Base-by-base conservation (phyloP, 352 stramenopile species). In the Lagenidium sp. region DNA sequence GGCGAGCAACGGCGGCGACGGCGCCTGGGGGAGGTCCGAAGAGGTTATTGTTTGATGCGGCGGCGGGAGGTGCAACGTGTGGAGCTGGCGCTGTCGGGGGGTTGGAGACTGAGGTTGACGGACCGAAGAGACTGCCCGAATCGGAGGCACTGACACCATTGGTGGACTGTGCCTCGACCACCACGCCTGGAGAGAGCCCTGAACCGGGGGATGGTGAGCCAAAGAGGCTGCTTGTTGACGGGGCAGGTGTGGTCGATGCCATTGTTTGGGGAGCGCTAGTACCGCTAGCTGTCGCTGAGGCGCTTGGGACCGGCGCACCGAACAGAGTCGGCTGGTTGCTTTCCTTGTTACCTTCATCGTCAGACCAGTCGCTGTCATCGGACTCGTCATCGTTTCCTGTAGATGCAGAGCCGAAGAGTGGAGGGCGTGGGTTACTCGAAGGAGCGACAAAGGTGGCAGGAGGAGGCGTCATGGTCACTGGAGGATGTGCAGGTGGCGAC, bases 61-160 rank as follows among this genome's bases (percentile, higher is more conserved):
- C n/a, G n/a, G n/a, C n/a, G n/a, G n/a, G n/a, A 47, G 6, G 4
- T 11, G 20, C 3, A 19, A 4, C 4, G 36, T 26, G 15, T 24
- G 6, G 8, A 16, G 47, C 11, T 23, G 16, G 23, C 24, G 25
- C 41, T 36, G 51, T n/a, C n/a, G n/a, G n/a, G n/a, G n/a, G n/a
- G n/a, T n/a, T n/a, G n/a, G n/a, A 10, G n/a, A 57, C 6, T 30
- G 36, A 53, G 5, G 63, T 57, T 28, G 47, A 16, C 26, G 47
- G 31, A 21, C 62, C 56, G 39, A 71, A 74, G 23, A 72, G 59
- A 41, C 53, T 60, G 15, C 35, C 40, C 30, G 28, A 32, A 8
- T 8, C 8, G 8, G 28, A 8, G 28, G 43, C 29, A 6, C n/a
- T n/a, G n/a, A n/a, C n/a, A n/a, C n/a, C n/a, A n/a, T n/a, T n/a